Conservation (phyloP, 306 rosid species). For the Corylus heterophylla region DNA sequence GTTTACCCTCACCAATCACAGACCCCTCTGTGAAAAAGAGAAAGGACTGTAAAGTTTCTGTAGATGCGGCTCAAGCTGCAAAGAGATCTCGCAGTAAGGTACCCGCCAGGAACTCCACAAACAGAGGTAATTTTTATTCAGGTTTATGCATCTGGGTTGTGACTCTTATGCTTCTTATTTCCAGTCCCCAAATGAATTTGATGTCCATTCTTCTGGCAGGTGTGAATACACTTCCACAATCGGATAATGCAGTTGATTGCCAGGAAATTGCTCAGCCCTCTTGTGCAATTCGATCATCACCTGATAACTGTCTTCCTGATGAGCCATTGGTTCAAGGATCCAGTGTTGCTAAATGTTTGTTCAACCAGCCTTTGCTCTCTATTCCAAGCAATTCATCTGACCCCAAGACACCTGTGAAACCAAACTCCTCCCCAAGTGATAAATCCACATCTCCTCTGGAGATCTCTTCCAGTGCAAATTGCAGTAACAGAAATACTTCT, state of each 20-base stretch:
- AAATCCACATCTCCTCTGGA: conserved; percentile 58
- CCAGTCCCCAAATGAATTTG: not conserved
- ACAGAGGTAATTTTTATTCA: conserved; percentile 39
- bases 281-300: conserved; percentile 38
- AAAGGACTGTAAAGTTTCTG: conserved; percentile 32
- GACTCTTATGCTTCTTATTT: not conserved
- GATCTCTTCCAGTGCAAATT: conserved; percentile 39
- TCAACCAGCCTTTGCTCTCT: conserved; percentile 50
- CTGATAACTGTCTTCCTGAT: conserved; percentile 24
- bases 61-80: conserved; percentile 42
- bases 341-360: conserved; percentile 70
- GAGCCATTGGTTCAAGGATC: conserved; percentile 53
- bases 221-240: conserved; percentile 33
- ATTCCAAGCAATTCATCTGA: conserved; percentile 46
- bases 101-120: conserved; percentile 30
- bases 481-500: conserved; percentile 39
- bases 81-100: conserved; percentile 53
- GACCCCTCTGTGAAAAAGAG: conserved; percentile 47
- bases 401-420: conserved; percentile 59
- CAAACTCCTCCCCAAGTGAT: conserved; percentile 50
- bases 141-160: conserved; percentile 17
- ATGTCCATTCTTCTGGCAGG: conserved; percentile 26
- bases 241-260: conserved; percentile 29
- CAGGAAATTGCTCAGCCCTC: conserved; percentile 41
- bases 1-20: conserved; percentile 37